phyloP scores from a whole-genome alignment of 2,329 filamentous ascomycete genomes.

The Xylaria polymorpha region DNA sequence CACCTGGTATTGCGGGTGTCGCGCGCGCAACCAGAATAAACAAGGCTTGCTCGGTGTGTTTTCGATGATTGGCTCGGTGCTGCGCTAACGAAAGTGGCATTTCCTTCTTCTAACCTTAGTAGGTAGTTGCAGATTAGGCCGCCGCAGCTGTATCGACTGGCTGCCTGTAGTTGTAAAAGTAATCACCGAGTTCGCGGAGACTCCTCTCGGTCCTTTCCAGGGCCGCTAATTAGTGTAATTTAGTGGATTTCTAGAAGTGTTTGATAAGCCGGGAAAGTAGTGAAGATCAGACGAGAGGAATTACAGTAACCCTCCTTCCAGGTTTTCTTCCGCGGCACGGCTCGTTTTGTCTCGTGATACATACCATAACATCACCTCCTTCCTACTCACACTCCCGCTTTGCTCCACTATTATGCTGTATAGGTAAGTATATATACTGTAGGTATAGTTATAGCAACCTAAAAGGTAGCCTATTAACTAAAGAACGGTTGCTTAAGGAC shows the following conservation, averaged over 20 bases:
- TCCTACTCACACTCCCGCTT: not conserved
- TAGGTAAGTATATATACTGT: not conserved
- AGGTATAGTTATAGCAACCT: too few relatives aligned
- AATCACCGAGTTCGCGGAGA: not conserved
- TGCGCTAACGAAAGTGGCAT: constrained; percentile 24
- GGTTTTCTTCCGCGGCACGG: constrained; percentile 1
- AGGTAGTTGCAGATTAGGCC: constrained; percentile 28
- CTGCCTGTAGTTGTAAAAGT: not conserved
- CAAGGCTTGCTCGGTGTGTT: not conserved
- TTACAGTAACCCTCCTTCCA: not conserved
- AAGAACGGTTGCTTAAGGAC: too few relatives aligned
- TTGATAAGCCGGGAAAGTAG: not conserved
- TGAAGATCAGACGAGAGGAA: constrained; percentile 16
- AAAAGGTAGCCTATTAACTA: too few relatives aligned
- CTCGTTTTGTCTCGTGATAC: constrained; percentile 20
- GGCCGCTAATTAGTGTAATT: not conserved
- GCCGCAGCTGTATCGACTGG: constrained; percentile 19
- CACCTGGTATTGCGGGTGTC: not conserved
- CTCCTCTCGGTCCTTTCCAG: not conserved
- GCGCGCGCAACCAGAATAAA: not conserved
- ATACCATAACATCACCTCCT: constrained; percentile 20
- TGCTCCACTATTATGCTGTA: constrained; percentile 13
- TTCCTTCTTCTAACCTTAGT: not conserved
- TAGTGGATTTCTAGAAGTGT: constrained; percentile 3
- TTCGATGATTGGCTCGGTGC: constrained; percentile 30